Evolutionary conservation across 2,329 filamentous ascomycete genomes (phyloP).

Genomic region (Alternaria alternata): DNA sequence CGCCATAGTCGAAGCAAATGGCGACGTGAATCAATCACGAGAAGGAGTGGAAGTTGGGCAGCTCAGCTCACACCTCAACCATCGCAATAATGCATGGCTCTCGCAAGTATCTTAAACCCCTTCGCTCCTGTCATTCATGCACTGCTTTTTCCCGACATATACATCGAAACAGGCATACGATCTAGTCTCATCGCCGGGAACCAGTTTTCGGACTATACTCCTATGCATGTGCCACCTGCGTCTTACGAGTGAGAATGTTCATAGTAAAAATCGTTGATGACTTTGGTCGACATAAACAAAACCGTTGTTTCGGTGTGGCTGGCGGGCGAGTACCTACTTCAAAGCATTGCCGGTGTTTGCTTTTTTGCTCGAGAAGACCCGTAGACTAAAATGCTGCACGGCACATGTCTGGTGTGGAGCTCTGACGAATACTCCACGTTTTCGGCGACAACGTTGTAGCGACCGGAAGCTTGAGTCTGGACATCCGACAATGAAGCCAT

Average conservation of each 20-base stretch:
- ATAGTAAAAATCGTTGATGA: background rate
- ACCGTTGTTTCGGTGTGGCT: slow-evolving; percentile 3
- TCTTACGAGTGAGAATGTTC: background rate
- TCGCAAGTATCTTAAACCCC: slow-evolving; percentile 3
- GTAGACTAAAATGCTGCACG: background rate
- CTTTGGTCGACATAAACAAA: slow-evolving; percentile 6
- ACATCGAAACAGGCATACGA: background rate
- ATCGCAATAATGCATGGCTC: slow-evolving; percentile 5
- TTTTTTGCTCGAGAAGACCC: slow-evolving; percentile 3
- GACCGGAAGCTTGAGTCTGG: background rate
- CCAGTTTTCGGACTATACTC: background rate
- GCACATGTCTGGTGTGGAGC: background rate
- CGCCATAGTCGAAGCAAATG: slow-evolving; percentile 16
- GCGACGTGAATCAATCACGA: slow-evolving; percentile 8
- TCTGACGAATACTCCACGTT: background rate
- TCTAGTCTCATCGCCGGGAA: background rate
- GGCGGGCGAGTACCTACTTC: slow-evolving; percentile 3
- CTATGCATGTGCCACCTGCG: background rate
- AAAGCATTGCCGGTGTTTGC: background rate
- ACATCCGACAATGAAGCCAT: background rate
- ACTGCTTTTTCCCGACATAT: slow-evolving; percentile 3
- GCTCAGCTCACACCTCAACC: slow-evolving; percentile 8
- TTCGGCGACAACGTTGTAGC: background rate
- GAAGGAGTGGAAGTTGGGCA: slow-evolving; percentile 8
- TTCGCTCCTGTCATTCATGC: background rate